Base-by-base conservation (phyloP, 2,329 filamentous ascomycete species). In the Monilinia polystroma region DNA sequence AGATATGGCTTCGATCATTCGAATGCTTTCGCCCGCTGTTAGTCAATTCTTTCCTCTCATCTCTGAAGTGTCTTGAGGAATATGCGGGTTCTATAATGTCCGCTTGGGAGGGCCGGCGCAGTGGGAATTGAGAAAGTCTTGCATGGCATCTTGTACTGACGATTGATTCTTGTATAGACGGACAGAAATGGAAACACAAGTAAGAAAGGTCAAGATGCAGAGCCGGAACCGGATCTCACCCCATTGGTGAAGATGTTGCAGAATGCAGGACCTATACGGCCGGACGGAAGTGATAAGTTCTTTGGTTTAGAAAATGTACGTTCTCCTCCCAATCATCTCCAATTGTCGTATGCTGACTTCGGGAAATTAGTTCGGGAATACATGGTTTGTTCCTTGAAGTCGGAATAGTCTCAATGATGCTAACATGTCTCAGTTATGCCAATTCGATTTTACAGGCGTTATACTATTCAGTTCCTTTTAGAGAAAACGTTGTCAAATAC, bases 361-460 rank as follows among this genome's bases (percentile, higher is more conserved):
- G 47, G 56, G 32, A 49, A 70, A 68, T 56, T 79, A 97, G 93
- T 97, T 97, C 81, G 94, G 94, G 76, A 98, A 97, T 77, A 98
- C 94, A 77, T 98, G 94, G 93, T 97, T 90, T 66, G 68, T 70
- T 38, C 55, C 65, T 64, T 56, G n/a, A 18, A 51, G 41, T 23
- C 16, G 35, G 49, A 26, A 18, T 38, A 23, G 11, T 55, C 45
- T 41, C 20, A 26, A 32, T 51, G 54, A 64, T 68, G 64, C 77
- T 79, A 70, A 78, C 72, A 38, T 6, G 43, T 47, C 18, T 68
- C 79, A 98, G 94, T 78, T 99, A 99, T 80, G 97, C 92, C 81
- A 99, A 99, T 80, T 99, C 95, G 18, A 97, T 99, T 75, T 86
- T 99, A 67, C 95, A 99, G 81, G 96, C 93, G 74, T 87, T 99